Conservation (phyloP, 768 basidiomycete genomes). For the Hirschioporus abietinus region DNA sequence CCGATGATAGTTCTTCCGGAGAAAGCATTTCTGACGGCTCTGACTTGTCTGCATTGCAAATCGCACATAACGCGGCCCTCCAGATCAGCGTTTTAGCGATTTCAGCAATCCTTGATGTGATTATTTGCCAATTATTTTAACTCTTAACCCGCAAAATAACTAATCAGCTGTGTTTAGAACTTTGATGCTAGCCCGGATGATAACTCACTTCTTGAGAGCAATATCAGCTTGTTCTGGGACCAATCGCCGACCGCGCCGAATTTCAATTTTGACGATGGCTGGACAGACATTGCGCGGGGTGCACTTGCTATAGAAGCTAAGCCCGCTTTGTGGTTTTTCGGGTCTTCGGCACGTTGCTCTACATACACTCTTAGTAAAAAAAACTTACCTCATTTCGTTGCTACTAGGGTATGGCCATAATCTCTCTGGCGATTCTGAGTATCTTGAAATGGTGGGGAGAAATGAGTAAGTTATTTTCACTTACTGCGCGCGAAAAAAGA, state of each 20-base stretch:
- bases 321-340: neutral
- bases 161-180: neutral
- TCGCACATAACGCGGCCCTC: neutral
- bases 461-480: too few species aligned
- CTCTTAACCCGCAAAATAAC: neutral
- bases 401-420: neutral
- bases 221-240: too few species aligned
- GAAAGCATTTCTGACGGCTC: neutral
- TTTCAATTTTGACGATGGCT: neutral
- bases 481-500: too few species aligned
- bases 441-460: too few species aligned
- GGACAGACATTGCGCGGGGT: neutral
- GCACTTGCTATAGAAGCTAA: neutral
- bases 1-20: too few species aligned
- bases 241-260: neutral
- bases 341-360: neutral
- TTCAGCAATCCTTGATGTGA: neutral
- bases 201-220: too few species aligned
- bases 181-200: too few species aligned
- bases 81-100: neutral
- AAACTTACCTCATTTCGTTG: neutral
- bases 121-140: too few species aligned
- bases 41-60: neutral
- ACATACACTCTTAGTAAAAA: too few species aligned
- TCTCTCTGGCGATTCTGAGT: neutral